Evolutionary conservation across 768 basidiomycete genomes (phyloP), one percentile per base, ranked within the genome.

Genomic region (Daedaleopsis nitida): DNA sequence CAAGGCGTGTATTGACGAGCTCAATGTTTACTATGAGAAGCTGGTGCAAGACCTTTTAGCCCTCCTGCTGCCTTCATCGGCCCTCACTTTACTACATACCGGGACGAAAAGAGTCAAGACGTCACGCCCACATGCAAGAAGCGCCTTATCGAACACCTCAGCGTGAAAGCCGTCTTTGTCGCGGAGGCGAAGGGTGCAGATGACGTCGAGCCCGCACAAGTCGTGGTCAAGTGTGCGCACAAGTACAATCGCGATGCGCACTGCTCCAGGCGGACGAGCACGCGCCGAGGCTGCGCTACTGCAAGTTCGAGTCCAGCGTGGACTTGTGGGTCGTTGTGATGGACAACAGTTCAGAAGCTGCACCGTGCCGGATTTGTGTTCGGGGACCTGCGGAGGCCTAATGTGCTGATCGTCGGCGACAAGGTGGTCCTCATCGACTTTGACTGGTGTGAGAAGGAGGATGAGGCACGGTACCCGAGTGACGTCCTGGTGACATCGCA

Each of bases 341-440:
- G n/a, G n/a, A n/a, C n/a, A n/a, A n/a, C n/a, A n/a, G 44, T 67
- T 14, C 11, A n/a, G 34, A 16, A 58, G 42, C 55, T 71, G 45
- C 70, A 71, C 49, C 34, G 16, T 10, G 9, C 48, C 1, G 49
- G 59, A 51, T 57, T 74, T 23, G 74, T 73, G 39, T 73, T 70
- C 65, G 74, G 72, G 19, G 73, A 74, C 62, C 66, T 75, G 50
- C 7, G 27, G 27, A 32, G 27, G 27, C 27, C 27, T 3, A 32
- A 32, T 32, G 27, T 32, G 27, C 27, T 32, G 27, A 3, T 32
- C 27, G 27, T 32, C 27, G 27, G 27, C 27, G 27, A 32, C 27
- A 32, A 7, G 27, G 27, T 32, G 4, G 27, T 32, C 27, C 49
- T 59, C 19, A 27, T 59, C 12, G 58, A 59, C 37, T 59, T 52